These are phyloP conservation scores for Spatholobus suberectus DNA, from an alignment of 306 rosid species.

Conservation along the genomic window DNA sequence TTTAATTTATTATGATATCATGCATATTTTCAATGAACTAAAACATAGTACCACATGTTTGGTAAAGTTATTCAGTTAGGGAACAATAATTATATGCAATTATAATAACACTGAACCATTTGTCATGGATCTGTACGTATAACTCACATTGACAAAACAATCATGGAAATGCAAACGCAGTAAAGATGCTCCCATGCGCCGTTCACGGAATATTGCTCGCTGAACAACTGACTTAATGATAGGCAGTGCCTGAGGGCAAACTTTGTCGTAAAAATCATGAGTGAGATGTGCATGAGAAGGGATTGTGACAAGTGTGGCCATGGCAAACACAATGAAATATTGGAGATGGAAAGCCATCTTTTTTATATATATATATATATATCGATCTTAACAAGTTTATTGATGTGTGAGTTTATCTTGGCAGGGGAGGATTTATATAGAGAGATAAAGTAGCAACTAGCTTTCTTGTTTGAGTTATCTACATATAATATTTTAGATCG, in stretches of 20 bases:
- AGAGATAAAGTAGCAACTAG: neutral
- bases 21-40: too few relatives aligned
- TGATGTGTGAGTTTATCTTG: neutral
- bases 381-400: too few relatives aligned
- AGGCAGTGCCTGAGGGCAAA: slow-evolving; percentile 42
- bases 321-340: neutral
- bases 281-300: slow-evolving; percentile 33
- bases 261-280: slow-evolving; percentile 24
- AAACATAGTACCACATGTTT: too few relatives aligned
- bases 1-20: too few relatives aligned
- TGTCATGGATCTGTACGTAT: neutral
- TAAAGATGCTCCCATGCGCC: neutral
- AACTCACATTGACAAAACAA: slow-evolving; percentile 20
- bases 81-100: too few relatives aligned
- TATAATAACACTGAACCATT: too few relatives aligned
- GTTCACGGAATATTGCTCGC: slow-evolving; percentile 15
- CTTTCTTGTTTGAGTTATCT: neutral
- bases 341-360: slow-evolving; percentile 42
- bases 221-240: slow-evolving; percentile 23
- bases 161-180: slow-evolving; percentile 10
- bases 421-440: neutral
- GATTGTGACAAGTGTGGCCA: neutral
- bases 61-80: too few relatives aligned
- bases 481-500: neutral
- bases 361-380: too few relatives aligned